Conservation (phyloP, 2,329 filamentous ascomycete genomes). For the Chaetomiaceae sp. region DNA sequence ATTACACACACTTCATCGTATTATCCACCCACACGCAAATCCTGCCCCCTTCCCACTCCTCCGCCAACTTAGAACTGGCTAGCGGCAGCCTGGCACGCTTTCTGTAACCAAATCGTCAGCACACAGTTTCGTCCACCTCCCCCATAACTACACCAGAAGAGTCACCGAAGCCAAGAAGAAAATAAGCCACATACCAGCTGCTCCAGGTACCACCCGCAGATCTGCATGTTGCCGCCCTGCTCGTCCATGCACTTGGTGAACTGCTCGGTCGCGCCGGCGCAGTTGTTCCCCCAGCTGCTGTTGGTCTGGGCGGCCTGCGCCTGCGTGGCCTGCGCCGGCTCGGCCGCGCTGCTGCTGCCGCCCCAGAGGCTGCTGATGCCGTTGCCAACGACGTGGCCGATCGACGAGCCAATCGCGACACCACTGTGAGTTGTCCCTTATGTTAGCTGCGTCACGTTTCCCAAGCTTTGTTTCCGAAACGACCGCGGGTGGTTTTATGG, state of each 20-base stretch:
- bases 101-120: conserved; percentile 38
- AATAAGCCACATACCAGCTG: conserved; percentile 65
- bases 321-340: conserved; percentile 39
- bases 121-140: not conserved
- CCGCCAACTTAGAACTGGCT: conserved; percentile 58
- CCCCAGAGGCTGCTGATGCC: conserved; percentile 86
- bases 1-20: conserved; percentile 2
- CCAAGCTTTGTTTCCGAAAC: too few relatives aligned
- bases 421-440: too few relatives aligned
- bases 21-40: not conserved
- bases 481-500: conserved; percentile 49
- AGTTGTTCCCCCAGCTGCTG: conserved; percentile 60
- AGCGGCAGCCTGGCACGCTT: conserved; percentile 77
- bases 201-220: conserved; percentile 97
- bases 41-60: not conserved
- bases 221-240: conserved; percentile 86
- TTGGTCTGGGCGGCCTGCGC: conserved; percentile 46
- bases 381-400: conserved; percentile 93
- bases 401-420: conserved; percentile 91
- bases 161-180: too few relatives aligned
- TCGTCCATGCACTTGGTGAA: conserved; percentile 98
- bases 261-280: conserved; percentile 70
- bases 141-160: too few relatives aligned
- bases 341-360: conserved; percentile 53
- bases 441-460: too few relatives aligned